These are phyloP conservation scores for Cytospora piceicola DNA, from an alignment of 2,329 filamentous ascomycete genomes.

Conservation along the genomic window DNA sequence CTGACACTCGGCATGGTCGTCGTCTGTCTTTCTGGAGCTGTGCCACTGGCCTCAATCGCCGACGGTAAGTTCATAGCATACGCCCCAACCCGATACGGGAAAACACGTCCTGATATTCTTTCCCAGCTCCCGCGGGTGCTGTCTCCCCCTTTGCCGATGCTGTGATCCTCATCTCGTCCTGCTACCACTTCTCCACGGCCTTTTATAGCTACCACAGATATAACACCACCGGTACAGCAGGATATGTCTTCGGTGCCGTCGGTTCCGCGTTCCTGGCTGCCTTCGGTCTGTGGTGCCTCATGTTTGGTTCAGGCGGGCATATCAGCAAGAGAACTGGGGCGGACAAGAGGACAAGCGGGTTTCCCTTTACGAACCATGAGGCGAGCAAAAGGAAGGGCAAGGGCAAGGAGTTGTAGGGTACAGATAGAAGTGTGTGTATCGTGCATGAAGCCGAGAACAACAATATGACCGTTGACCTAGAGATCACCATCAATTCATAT, in stretches of 20 bases:
- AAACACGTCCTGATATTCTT: neutral
- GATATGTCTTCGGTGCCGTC: slow-evolving; percentile 63
- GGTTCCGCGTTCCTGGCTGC: slow-evolving; percentile 61
- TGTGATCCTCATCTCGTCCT: slow-evolving; percentile 65
- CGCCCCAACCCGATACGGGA: neutral
- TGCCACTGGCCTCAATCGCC: slow-evolving; percentile 64
- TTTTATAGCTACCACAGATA: slow-evolving; percentile 73
- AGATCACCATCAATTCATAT: neutral
- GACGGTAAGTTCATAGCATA: slow-evolving; percentile 40
- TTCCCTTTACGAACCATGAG: slow-evolving; percentile 44
- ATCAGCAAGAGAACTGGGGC: slow-evolving; percentile 45
- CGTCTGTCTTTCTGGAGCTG: slow-evolving; percentile 70
- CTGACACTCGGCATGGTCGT: slow-evolving; percentile 65
- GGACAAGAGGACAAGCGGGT: slow-evolving; percentile 47
- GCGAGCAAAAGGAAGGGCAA: slow-evolving; percentile 40
- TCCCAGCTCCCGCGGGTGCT: slow-evolving; percentile 42
- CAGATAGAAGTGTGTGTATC: neutral
- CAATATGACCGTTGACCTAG: neutral
- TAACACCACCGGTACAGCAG: slow-evolving; percentile 57
- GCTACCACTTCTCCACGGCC: slow-evolving; percentile 66
- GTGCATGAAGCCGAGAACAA: neutral
- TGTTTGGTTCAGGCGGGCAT: slow-evolving; percentile 46
- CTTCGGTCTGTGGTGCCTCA: slow-evolving; percentile 65
- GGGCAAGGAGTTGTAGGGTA: slow-evolving; percentile 30
- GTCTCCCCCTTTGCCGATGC: slow-evolving; percentile 68